Conservation (phyloP, 495 filamentous ascomycete genomes). For the Parmelia sp. region DNA sequence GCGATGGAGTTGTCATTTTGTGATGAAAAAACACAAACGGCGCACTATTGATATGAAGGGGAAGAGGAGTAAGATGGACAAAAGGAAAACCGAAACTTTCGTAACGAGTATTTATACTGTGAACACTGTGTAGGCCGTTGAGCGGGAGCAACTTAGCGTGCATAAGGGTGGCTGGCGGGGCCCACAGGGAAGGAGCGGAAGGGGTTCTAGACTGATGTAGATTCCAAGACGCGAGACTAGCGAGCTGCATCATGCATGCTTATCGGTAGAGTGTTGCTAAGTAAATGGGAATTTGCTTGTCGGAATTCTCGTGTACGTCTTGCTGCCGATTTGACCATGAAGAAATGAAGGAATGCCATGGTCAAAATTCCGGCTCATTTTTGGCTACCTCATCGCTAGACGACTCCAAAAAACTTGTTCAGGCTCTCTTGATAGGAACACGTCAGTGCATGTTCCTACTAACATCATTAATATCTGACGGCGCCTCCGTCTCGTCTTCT, state of each 20-base stretch:
- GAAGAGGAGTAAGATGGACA: not conserved
- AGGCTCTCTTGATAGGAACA: no score
- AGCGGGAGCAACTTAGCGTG: not conserved
- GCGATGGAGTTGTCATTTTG: not conserved
- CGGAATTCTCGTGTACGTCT: not conserved
- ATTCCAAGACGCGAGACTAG: not conserved
- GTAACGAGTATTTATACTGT: not conserved
- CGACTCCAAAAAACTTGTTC: no score
- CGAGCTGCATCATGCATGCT: constrained; percentile 2
- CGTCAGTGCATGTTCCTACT: no score
- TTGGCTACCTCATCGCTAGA: no score
- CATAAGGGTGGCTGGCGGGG: not conserved
- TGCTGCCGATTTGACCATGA: not conserved
- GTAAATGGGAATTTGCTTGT: not conserved
- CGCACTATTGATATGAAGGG: not conserved
- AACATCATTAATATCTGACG: no score
- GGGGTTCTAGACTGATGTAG: not conserved
- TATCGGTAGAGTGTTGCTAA: not conserved
- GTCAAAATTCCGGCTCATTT: no score
- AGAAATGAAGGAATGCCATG: no score
- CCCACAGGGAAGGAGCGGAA: not conserved
- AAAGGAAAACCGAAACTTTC: not conserved
- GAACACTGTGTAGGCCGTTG: not conserved
- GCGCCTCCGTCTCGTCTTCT: no score
- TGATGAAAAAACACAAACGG: not conserved